Base-by-base conservation (phyloP, 345 rosid genomes). In the Eucalyptus virginea region DNA sequence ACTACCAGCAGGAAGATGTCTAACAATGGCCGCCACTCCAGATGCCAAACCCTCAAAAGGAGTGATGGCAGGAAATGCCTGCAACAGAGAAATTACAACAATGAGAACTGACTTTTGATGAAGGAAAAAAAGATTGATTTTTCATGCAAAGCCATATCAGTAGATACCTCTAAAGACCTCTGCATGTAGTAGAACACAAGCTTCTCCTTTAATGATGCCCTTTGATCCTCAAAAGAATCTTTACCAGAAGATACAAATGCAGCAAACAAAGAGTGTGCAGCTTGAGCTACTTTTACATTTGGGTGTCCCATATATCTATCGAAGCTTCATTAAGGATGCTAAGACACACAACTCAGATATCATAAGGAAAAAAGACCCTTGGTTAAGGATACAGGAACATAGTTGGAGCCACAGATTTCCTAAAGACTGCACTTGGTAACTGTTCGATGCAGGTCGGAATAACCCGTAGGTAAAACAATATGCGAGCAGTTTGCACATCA, bases 21-120 rank as follows among this genome's bases (percentile, higher is more conserved):
- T 93, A 89, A 94, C 95, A 94, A 97, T 90, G 89, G 99, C 94
- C 86, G 92, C 98, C 88, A 97, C 95, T 80, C 99, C 99, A 34
- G 97, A 94, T 92, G 99, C 99, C 96, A 98, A 93, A 80, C 99
- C 99, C 91, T 98, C 98, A 91, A 98, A 98, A 50, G 99, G 97
- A 60, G 99, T 97, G 89, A 91, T 88, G 90, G 90, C 95, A 51
- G 98, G 99, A 93, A 94, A 97, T 81, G 92, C 95, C 99, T 98
- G 90, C 85, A 77, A 21, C 47, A 21, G 85, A 77, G 85, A 86
- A 91, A 52, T 90, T 89, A 86, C 23, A 88, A 16, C 88, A 92
- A 81, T 56, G 51, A 87, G 89, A 54, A 87, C 54, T 19, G 11
- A 90, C 62, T 90, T 67, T 83, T 62, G 16, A 88, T 30, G 60